phyloP scores from a whole-genome alignment of 306 rosid species.

The Abrus pulchellus region DNA sequence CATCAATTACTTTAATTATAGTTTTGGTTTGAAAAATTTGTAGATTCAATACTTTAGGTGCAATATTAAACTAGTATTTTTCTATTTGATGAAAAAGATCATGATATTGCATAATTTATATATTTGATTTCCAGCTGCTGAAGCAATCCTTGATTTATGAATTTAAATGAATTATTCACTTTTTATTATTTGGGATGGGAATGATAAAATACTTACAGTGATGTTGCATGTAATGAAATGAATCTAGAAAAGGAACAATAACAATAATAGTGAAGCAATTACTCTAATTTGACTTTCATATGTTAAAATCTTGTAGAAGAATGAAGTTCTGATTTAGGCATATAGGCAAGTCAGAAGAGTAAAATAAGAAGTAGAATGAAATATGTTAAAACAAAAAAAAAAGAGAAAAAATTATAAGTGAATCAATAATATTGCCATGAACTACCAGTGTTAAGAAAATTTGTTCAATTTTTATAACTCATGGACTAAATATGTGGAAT shows the following conservation, averaged over 20 bases:
- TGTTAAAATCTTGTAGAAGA: constrained; percentile 11
- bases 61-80: constrained; percentile 28
- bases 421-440: constrained; percentile 17
- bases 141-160: constrained; percentile 23
- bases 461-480: not conserved
- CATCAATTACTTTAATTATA: constrained; percentile 36
- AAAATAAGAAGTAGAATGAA: constrained; percentile 26
- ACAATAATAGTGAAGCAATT: not conserved
- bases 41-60: constrained; percentile 28
- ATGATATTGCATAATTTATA: constrained; percentile 18
- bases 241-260: constrained; percentile 2
- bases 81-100: constrained; percentile 21
- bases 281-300: constrained; percentile 38
- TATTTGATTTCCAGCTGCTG: constrained; percentile 30
- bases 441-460: constrained; percentile 1
- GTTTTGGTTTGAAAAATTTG: constrained; percentile 23
- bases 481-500: constrained; percentile 34
- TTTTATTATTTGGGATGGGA: constrained; percentile 29
- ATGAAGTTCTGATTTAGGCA: constrained; percentile 31
- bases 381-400: constrained; percentile 14
- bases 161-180: constrained; percentile 42
- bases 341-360: constrained; percentile 6
- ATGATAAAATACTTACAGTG: not conserved
- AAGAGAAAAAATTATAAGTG: not conserved
- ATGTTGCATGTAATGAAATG: constrained; percentile 24